A percentile compares a stretch with the other conserved stretches of the same genome.
Evolutionary conservation across 768 basidiomycete genomes (phyloP).

Genomic region (Pisolithus marmoratus): DNA sequence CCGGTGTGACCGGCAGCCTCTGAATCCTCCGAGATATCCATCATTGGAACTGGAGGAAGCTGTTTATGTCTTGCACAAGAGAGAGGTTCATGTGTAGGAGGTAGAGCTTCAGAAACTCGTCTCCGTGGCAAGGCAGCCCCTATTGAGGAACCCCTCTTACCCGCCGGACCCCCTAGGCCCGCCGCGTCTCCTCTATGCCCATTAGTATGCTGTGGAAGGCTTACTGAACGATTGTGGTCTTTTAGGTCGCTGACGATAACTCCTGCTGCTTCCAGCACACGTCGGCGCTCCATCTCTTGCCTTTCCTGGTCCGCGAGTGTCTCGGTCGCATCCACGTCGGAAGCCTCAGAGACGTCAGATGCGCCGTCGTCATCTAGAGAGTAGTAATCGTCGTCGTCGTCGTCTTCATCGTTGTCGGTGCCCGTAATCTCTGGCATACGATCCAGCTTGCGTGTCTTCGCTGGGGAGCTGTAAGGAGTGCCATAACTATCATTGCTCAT

Average conservation of each 20-base stretch:
- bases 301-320: constrained; percentile 49
- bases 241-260: constrained; percentile 50
- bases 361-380: constrained; percentile 24
- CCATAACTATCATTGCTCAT: constrained; percentile 14
- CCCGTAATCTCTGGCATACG: constrained; percentile 4
- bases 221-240: not conserved
- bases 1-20: not conserved
- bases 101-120: constrained; percentile 14
- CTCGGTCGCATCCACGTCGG: constrained; percentile 29
- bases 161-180: not conserved
- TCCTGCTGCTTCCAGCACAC: constrained; percentile 86
- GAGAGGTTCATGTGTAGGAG: constrained; percentile 4
- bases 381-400: constrained; percentile 29
- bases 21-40: constrained; percentile 17
- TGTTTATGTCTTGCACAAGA: constrained; percentile 33
- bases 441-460: constrained; percentile 4
- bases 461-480: constrained; percentile 19
- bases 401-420: constrained; percentile 17
- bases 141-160: not conserved
- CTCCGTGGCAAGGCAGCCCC: constrained; percentile 8
- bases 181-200: not conserved
- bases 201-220: not conserved
- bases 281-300: constrained; percentile 69
- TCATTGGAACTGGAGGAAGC: constrained; percentile 47
- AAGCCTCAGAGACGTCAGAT: constrained; percentile 17